Evolutionary conservation across 371 early-diverging fungal genomes (phyloP).

Genomic region (Mortierella polycephala): DNA sequence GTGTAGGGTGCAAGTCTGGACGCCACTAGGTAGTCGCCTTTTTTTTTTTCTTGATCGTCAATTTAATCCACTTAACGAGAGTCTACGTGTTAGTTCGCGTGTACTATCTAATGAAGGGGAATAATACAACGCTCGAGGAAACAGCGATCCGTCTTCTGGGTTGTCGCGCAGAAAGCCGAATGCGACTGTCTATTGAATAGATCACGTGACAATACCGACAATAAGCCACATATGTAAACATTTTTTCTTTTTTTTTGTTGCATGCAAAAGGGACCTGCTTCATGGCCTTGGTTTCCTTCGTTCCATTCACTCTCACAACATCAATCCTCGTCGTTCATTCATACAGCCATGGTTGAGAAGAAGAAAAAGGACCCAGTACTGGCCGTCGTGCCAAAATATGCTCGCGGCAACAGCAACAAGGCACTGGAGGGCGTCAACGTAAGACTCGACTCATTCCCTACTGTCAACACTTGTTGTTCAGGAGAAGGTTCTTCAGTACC

Average conservation of each 20-base stretch:
- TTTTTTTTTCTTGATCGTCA: no score
- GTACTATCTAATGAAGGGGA: no score
- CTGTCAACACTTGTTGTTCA: neutral
- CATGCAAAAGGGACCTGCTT: neutral
- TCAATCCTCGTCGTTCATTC: neutral
- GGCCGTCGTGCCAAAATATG: constrained; percentile 45
- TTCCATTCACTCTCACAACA: no score
- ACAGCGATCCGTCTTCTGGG: no score
- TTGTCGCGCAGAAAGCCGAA: no score
- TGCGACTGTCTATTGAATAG: no score
- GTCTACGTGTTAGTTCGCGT: no score
- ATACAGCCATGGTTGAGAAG: constrained; percentile 35
- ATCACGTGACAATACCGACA: neutral
- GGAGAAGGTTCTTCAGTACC: neutral
- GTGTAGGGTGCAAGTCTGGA: no score
- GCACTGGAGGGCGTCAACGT: constrained; percentile 53
- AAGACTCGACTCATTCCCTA: neutral
- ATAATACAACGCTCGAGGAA: no score
- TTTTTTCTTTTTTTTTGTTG: neutral
- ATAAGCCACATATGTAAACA: neutral
- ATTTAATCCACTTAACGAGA: no score
- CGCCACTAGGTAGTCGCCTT: no score
- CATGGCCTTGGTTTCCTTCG: neutral
- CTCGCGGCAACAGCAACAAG: constrained; percentile 25
- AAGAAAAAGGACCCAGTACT: constrained; percentile 52